Evolutionary conservation across 31 red algal species (phyloP).

Genomic region (Odonthalia washingtoniensis): DNA sequence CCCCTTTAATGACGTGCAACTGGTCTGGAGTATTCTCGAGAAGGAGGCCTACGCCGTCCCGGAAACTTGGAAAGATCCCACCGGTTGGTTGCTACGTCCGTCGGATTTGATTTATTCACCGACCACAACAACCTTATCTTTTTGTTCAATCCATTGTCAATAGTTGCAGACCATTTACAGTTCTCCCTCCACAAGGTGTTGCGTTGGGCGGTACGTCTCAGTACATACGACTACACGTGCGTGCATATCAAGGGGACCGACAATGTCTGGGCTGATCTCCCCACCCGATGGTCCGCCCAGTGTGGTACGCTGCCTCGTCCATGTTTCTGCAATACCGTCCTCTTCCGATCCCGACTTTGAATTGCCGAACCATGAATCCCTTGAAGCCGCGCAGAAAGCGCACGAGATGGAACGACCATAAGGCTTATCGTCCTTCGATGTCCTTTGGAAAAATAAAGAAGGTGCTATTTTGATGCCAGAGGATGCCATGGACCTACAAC

Average conservation of each 20-base stretch:
- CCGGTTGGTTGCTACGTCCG: too few relatives aligned
- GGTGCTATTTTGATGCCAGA: conserved; percentile 35
- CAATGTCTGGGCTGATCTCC: too few relatives aligned
- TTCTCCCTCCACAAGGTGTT: neutral
- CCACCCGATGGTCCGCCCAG: neutral
- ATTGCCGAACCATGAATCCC: neutral
- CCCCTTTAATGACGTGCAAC: conserved; percentile 1
- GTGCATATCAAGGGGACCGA: too few relatives aligned
- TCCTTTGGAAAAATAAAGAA: neutral
- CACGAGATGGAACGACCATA: neutral
- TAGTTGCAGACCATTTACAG: neutral
- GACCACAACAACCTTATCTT: conserved; percentile 20
- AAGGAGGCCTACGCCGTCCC: too few relatives aligned
- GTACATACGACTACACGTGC: conserved; percentile 17
- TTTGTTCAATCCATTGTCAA: conserved; percentile 8
- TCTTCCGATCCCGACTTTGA: neutral
- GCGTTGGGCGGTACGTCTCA: conserved; percentile 20
- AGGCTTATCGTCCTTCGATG: neutral
- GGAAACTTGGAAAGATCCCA: too few relatives aligned
- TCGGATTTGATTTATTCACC: too few relatives aligned
- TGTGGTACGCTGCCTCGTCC: conserved; percentile 15
- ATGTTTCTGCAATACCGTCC: neutral
- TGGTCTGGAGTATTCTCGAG: conserved; percentile 3
- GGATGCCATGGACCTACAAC: conserved; percentile 7
- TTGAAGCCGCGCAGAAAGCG: neutral